Evolutionary conservation across 345 rosid species (phyloP), one percentile per base, ranked within the genome.

Genomic region (Salix udensis): DNA sequence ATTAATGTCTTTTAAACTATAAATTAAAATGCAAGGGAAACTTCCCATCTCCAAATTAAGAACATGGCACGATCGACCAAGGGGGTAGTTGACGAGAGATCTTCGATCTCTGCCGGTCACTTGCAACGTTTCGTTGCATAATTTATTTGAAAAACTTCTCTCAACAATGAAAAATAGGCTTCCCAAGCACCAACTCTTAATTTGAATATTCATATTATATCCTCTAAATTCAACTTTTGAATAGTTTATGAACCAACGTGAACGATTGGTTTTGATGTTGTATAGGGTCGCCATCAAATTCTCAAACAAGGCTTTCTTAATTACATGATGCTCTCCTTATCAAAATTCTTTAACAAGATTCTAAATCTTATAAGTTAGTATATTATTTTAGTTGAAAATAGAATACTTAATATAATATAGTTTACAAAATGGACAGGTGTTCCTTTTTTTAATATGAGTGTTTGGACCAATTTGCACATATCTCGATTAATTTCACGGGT

Each of bases 381-480:
- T 26, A 42, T 28, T 15, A 7, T 40, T 46, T 9, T 3, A 9
- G 4, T 4, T 8, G 10, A 55, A n/a, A 23, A 58, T 10, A 58
- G 64, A 26, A 58, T 10, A 10, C 1, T 58, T 1, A 10, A 11
- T 71, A 21, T 14, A n/a, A 18, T 52, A 50, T 15, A 21, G 37
- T 52, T 12, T 10, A 34, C 6, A 19, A 31, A 16, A 30, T 65
- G 39, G 23, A 65, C 31, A 5, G 12, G 30, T 15, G 28, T 8
- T 74, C 26, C 19, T 34, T 5, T 34, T 34, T 34, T 34, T 34
- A 34, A 34, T 1, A 34, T 34, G 37, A 0, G 0, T 34, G 37
- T 31, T 0, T 0, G 0, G 5, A 31, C 0, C 5, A 31, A 0
- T 0, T 31, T 31, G 1, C 0, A 0, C 0, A 0, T 4, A 31